phyloP scores from a whole-genome alignment of 2,329 filamentous ascomycete species.

The Fusarium sp. region DNA sequence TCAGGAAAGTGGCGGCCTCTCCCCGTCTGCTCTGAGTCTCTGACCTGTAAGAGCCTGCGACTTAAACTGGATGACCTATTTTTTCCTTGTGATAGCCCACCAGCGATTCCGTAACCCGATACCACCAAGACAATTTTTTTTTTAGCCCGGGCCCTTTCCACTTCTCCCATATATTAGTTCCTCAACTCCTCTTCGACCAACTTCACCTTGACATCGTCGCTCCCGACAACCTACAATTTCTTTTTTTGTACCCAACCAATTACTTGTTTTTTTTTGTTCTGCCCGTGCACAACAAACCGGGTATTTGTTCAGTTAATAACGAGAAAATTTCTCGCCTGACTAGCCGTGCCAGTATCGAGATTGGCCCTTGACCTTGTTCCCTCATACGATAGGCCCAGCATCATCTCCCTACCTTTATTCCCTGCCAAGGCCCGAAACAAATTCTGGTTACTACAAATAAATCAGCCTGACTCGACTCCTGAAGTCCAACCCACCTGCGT shows the following conservation, averaged over 20 bases:
- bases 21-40: conserved; percentile 7
- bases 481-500: conserved; percentile 26
- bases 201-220: conserved; percentile 35
- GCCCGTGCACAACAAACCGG: conserved; percentile 23
- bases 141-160: conserved; percentile 46
- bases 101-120: conserved; percentile 35
- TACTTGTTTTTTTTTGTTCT: neutral
- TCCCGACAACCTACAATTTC: conserved; percentile 35
- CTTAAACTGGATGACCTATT: conserved; percentile 25
- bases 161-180: conserved; percentile 28
- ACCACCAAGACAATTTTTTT: conserved; percentile 46
- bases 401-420: conserved; percentile 33
- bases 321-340: conserved; percentile 31
- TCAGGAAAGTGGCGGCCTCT: conserved; percentile 37
- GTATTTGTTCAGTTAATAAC: conserved; percentile 17
- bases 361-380: conserved; percentile 38
- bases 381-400: conserved; percentile 36
- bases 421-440: conserved; percentile 40
- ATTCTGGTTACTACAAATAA: conserved; percentile 36
- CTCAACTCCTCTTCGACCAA: conserved; percentile 43
- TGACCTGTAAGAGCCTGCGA: conserved; percentile 21
- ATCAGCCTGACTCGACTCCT: conserved; percentile 30
- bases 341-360: conserved; percentile 36
- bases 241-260: conserved; percentile 9
- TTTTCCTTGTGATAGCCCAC: conserved; percentile 44